Evolutionary conservation across 2,329 filamentous ascomycete genomes (phyloP), one percentile per base, ranked within the genome.

Genomic region (Lojkania enalia): DNA sequence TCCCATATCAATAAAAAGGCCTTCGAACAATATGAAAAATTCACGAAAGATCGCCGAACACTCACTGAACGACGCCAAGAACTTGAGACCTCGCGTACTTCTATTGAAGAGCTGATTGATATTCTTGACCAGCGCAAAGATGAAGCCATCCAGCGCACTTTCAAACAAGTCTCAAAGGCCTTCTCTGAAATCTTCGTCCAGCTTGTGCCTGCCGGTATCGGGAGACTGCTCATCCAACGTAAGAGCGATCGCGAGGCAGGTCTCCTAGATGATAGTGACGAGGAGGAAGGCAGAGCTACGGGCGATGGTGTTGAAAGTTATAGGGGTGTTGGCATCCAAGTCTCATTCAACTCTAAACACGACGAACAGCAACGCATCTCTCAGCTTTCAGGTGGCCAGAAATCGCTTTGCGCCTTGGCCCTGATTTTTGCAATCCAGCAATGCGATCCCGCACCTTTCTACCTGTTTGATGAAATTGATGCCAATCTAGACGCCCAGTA

Each of bases 1-100:
- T 90, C 90, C 43, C 90, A 96, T 62, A 91, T 99, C 74, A 99
- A 99, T 81, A 99, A 97, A 75, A 97, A 99, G 74, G 94, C 94
- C 0, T 96, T 97, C 66, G 95, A 99, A 72, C 94, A 99, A 70
- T 99, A 97, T 76, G 95, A 92, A 74, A 95, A 86, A 73, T 99
- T 97, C 69, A 96, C 92, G 5, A 87, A 85, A 39, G 90, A 96
- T 71, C 87, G 95, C 45, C 91, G 96, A 51, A 86, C 87, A 16
- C 78, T 99, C 14, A 87, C 88, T 38, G 87, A 88, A 63, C 87
- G 94, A 56, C 84, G 92, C 38, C 82, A 86, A 58, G 94, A 97
- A 67, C 83, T 99, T 9, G 90, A 96, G 59, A 85, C 84, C 12
- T 92, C 88, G 2, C 90, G 95, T 57, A 79, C 78, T 25, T 92